Evolutionary conservation across 306 rosid species (phyloP).

Genomic region (Cyclanthera cordifolia): DNA sequence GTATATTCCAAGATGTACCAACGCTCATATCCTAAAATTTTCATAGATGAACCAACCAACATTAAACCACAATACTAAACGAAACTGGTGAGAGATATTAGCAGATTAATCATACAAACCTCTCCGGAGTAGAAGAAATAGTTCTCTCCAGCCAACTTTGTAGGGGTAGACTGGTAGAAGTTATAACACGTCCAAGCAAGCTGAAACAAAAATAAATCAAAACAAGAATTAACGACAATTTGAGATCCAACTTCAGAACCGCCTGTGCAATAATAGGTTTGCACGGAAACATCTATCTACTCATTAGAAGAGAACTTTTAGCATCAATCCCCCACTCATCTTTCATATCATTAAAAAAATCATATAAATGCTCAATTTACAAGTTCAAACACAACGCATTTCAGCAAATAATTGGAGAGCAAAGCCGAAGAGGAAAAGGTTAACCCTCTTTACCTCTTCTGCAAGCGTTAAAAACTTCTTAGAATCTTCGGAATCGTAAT

Average conservation of each 20-base stretch:
- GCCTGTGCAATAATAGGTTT: background rate
- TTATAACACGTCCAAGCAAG: slow-evolving; percentile 99
- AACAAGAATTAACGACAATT: slow-evolving; percentile 7
- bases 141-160: slow-evolving; percentile 97
- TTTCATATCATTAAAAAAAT: no score
- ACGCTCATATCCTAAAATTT: slow-evolving; percentile 68
- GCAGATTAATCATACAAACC: slow-evolving; percentile 40
- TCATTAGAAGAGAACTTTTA: background rate
- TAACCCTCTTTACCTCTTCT: slow-evolving; percentile 57
- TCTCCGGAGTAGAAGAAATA: slow-evolving; percentile 66
- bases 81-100: background rate
- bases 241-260: background rate
- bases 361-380: no score
- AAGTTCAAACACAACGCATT: background rate
- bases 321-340: no score
- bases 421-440: background rate
- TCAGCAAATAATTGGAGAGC: background rate
- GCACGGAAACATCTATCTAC: background rate
- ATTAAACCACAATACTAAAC: slow-evolving; percentile 9
- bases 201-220: slow-evolving; percentile 28
- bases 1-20: slow-evolving; percentile 96
- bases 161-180: slow-evolving; percentile 88
- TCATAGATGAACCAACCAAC: slow-evolving; percentile 2
- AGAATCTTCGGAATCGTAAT: slow-evolving; percentile 65
- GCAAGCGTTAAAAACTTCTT: slow-evolving; percentile 66